Conservation (phyloP, 352 stramenopile genomes). For the Phytophthora aleatoria region DNA sequence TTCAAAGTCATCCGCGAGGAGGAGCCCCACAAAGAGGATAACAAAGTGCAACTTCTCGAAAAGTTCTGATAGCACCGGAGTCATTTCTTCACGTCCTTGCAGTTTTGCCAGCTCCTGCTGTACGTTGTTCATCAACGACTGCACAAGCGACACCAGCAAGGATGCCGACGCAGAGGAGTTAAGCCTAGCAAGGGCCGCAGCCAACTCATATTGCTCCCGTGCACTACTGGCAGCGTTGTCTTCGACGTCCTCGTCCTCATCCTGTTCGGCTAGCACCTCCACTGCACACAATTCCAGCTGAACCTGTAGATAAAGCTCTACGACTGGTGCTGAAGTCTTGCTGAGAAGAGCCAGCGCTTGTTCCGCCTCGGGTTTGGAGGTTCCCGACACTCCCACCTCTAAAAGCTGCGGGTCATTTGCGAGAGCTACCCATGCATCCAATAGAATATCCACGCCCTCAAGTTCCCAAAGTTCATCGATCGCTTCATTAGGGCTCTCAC, state of each 20-base stretch:
- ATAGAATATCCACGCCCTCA: slow-evolving; percentile 76
- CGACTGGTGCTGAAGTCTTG: slow-evolving; percentile 62
- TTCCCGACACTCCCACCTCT: slow-evolving; percentile 25
- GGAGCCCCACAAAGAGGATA: slow-evolving; percentile 74
- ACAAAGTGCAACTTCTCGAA: slow-evolving; percentile 85
- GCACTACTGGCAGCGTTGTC: slow-evolving; percentile 69
- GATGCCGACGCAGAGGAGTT: slow-evolving; percentile 58
- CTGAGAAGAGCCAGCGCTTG: slow-evolving; percentile 50
- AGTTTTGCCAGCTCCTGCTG: slow-evolving; percentile 51
- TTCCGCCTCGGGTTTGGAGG: slow-evolving; percentile 36
- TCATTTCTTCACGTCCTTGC: slow-evolving; percentile 60
- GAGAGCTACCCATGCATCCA: slow-evolving; percentile 84
- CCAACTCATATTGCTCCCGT: slow-evolving; percentile 74
- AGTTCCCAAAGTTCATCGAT: slow-evolving; percentile 86
- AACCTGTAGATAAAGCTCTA: slow-evolving; percentile 79
- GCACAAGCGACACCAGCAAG: slow-evolving; percentile 63
- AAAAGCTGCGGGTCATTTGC: slow-evolving; percentile 64
- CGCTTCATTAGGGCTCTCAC: slow-evolving; percentile 42
- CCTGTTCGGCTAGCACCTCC: slow-evolving; percentile 68
- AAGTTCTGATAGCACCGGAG: slow-evolving; percentile 58
- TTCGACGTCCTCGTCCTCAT: slow-evolving; percentile 87
- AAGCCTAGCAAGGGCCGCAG: slow-evolving; percentile 67
- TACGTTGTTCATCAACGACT: slow-evolving; percentile 56
- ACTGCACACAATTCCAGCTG: slow-evolving; percentile 73
- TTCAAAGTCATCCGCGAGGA: slow-evolving; percentile 81